Conservation (phyloP, 2,329 filamentous ascomycete species). For the Arthrinium puccinioides region DNA sequence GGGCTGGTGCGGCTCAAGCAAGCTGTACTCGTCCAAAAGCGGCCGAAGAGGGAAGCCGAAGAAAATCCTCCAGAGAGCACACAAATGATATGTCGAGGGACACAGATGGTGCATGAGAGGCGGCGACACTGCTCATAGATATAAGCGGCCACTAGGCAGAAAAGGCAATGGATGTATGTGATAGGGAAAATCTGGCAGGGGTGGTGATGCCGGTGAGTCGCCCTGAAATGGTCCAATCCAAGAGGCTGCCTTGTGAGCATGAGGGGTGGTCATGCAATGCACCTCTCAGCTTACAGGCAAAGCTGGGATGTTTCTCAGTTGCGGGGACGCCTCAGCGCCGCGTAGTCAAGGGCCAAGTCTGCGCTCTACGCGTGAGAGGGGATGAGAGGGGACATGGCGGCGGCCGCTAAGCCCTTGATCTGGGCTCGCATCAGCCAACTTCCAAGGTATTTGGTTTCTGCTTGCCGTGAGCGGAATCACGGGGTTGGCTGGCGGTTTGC, state of each 20-base stretch:
- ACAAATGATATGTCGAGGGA: no score
- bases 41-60: no score
- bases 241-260: conserved; percentile 24
- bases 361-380: conserved; percentile 12
- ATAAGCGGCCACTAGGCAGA: conserved; percentile 21
- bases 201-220: conserved; percentile 23
- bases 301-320: conserved; percentile 11
- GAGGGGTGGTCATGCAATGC: conserved; percentile 21
- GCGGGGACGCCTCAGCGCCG: conserved; percentile 9
- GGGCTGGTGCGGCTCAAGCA: no score
- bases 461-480: conserved; percentile 1
- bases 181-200: no score
- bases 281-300: conserved; percentile 7
- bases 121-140: conserved; percentile 11
- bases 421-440: no score
- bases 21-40: no score
- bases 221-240: conserved; percentile 15
- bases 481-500: no score
- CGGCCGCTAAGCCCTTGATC: background rate
- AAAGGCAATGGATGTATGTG: no score
- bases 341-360: conserved; percentile 2
- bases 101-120: no score
- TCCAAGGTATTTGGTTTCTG: background rate
- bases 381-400: background rate
- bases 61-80: no score